These are phyloP conservation scores for Potentilla sterilis DNA, from an alignment of 306 rosid genomes.

Conservation along the genomic window DNA sequence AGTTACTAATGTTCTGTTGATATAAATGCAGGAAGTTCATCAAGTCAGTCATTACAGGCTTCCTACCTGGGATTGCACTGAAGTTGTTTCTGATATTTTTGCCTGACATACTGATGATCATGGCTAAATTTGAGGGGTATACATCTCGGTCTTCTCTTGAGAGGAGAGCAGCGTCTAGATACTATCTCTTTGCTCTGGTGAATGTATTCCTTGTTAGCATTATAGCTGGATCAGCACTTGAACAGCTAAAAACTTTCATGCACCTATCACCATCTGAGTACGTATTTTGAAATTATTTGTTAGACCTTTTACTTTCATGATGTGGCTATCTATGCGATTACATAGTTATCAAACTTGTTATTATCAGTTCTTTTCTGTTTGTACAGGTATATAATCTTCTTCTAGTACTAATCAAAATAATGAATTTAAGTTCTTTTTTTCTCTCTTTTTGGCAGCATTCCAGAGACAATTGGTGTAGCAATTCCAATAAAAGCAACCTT, in stretches of 20 bases:
- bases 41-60: constrained; percentile 75
- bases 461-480: constrained; percentile 79
- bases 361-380: neutral
- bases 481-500: too few species aligned
- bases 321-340: neutral
- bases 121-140: constrained; percentile 93
- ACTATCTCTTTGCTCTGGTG: constrained; percentile 74
- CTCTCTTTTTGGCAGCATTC: constrained; percentile 52
- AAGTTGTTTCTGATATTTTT: constrained; percentile 89
- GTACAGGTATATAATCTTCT: neutral
- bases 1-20: constrained; percentile 21
- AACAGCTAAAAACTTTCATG: constrained; percentile 70
- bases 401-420: neutral
- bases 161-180: constrained; percentile 85
- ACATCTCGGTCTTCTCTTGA: constrained; percentile 74
- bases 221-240: constrained; percentile 76
- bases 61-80: constrained; percentile 90
- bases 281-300: constrained; percentile 15
- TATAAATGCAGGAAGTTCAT: constrained; percentile 53
- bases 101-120: constrained; percentile 91
- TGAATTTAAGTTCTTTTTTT: neutral
- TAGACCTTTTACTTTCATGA: neutral
- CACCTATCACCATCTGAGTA: constrained; percentile 70
- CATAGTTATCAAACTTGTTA: neutral
- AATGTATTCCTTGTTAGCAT: constrained; percentile 91